Evolutionary conservation across 176 grass and related monocot genomes (phyloP).

Genomic region (Zizania latifolia): DNA sequence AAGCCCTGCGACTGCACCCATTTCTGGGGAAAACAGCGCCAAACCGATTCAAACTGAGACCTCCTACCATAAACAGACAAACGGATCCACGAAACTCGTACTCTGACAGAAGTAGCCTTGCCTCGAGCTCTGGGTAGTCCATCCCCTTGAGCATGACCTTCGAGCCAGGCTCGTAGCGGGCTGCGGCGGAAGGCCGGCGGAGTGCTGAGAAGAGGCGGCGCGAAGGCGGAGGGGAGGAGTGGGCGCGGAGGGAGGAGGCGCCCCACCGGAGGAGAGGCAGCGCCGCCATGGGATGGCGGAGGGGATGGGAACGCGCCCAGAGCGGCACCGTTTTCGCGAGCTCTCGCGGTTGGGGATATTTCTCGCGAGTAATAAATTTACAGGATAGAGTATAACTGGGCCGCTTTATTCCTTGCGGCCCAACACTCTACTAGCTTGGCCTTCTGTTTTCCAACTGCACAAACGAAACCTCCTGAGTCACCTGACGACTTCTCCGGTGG

Average conservation of each 20-base stretch:
- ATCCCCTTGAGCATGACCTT: constrained; percentile 77
- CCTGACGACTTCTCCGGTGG: background rate
- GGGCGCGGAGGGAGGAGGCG: constrained; percentile 36
- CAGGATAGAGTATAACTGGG: constrained; percentile 11
- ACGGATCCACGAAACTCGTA: background rate
- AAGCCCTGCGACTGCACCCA: constrained; percentile 87
- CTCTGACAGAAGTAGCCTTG: constrained; percentile 14
- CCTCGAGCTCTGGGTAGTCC: constrained; percentile 89
- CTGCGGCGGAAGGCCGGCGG: constrained; percentile 15
- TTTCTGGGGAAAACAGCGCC: constrained; percentile 31
- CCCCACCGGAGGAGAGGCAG: constrained; percentile 63
- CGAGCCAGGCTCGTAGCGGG: constrained; percentile 26
- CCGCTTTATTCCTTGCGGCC: background rate
- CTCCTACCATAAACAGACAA: background rate
- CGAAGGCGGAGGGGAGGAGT: too few species aligned
- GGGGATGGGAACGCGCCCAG: too few species aligned
- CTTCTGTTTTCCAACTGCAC: background rate
- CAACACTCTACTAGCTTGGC: background rate
- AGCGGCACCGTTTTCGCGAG: background rate
- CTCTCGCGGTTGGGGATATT: background rate
- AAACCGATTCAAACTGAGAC: constrained; percentile 3
- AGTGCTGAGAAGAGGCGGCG: constrained; percentile 37
- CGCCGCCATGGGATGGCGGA: constrained; percentile 48
- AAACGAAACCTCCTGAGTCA: constrained; percentile 11
- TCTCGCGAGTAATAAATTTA: background rate